Conservation (phyloP, 163 green algal species). For the Chlamydomonas reinhardtii region DNA sequence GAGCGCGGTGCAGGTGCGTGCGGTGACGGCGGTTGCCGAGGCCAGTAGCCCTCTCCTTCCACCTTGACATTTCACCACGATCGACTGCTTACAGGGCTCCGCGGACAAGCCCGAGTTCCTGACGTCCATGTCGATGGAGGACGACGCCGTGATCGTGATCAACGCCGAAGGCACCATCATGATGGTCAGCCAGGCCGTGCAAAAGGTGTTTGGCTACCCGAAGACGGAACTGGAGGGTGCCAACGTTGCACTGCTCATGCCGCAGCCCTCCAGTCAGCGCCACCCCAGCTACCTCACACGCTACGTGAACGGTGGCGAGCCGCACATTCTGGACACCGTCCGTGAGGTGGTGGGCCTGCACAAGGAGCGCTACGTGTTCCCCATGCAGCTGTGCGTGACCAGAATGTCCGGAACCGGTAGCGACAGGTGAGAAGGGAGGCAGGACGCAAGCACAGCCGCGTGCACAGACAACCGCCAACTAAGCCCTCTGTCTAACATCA, state of each 20-base stretch:
- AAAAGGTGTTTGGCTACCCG: conserved; percentile 61
- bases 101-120: conserved; percentile 47
- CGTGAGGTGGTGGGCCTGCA: conserved; percentile 65
- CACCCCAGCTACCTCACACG: conserved; percentile 65
- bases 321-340: conserved; percentile 59
- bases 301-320: conserved; percentile 58
- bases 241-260: conserved; percentile 70
- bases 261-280: conserved; percentile 64
- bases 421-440: conserved; percentile 25
- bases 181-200: conserved; percentile 56
- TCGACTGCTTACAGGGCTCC: background rate
- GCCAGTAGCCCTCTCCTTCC: too few species aligned
- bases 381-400: conserved; percentile 40
- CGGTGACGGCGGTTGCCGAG: background rate
- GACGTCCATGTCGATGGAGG: conserved; percentile 49
- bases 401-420: conserved; percentile 33
- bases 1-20: background rate
- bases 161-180: conserved; percentile 65
- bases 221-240: conserved; percentile 67
- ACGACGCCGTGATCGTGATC: conserved; percentile 63
- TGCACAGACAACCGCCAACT: too few species aligned
- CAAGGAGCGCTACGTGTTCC: conserved; percentile 51
- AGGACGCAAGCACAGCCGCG: too few species aligned
- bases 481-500: too few species aligned
- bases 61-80: too few species aligned